Conservation (phyloP, 805 yeast genomes). For the Yamadazyma kitorensis region DNA sequence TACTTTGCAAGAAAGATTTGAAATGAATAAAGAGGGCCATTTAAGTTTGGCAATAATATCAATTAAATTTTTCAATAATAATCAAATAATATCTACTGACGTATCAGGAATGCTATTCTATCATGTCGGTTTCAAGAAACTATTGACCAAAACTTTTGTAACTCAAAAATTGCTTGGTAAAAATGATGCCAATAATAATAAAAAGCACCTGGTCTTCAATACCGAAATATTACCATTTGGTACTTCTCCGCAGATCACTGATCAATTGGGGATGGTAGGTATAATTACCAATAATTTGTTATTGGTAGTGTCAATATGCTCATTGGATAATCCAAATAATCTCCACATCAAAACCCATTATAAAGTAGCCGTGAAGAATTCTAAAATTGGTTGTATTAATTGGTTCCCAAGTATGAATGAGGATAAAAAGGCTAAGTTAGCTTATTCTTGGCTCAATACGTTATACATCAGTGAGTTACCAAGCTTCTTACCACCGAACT, state of each 20-base stretch:
- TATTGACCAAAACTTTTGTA: slow-evolving; percentile 48
- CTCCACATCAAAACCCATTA: slow-evolving; percentile 45
- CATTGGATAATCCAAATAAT: slow-evolving; percentile 37
- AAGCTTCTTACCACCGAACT: slow-evolving; percentile 31
- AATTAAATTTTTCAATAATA: slow-evolving; percentile 24
- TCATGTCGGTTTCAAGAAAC: slow-evolving; percentile 61
- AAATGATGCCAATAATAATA: slow-evolving; percentile 18
- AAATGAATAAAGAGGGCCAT: slow-evolving; percentile 29
- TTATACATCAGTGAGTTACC: slow-evolving; percentile 54
- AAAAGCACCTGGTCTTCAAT: slow-evolving; percentile 19
- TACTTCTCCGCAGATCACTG: slow-evolving; percentile 50
- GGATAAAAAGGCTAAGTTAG: slow-evolving; percentile 44
- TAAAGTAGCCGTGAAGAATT: slow-evolving; percentile 38
- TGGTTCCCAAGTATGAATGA: slow-evolving; percentile 60
- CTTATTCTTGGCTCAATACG: slow-evolving; percentile 66
- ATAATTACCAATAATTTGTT: slow-evolving; percentile 52
- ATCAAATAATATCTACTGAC: slow-evolving; percentile 32
- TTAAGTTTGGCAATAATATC: slow-evolving; percentile 21
- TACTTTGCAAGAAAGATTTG: slow-evolving; percentile 21
- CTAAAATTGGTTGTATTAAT: slow-evolving; percentile 30
- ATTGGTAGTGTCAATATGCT: slow-evolving; percentile 49
- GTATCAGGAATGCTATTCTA: slow-evolving; percentile 46
- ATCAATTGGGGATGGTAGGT: slow-evolving; percentile 58
- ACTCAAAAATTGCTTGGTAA: slow-evolving; percentile 54
- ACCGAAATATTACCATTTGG: slow-evolving; percentile 62